Evolutionary conservation across 176 grass and related monocot genomes (phyloP).

Genomic region (Oryza nivara): DNA sequence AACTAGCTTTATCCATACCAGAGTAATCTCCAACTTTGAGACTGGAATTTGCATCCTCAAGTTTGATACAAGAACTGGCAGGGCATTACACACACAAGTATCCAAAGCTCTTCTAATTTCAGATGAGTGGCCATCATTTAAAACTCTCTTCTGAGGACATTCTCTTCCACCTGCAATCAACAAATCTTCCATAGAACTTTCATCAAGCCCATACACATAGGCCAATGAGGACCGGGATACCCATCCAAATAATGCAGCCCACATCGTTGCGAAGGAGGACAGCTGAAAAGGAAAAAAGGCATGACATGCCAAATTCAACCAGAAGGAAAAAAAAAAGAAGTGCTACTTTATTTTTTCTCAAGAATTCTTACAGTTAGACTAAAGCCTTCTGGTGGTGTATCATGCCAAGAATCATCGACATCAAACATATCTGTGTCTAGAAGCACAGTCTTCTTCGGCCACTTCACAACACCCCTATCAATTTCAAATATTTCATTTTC

Average conservation of each 20-base stretch:
- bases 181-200: constrained; percentile 57
- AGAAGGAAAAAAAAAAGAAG: not conserved
- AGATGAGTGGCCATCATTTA: constrained; percentile 66
- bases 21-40: constrained; percentile 79
- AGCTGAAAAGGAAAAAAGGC: constrained; percentile 55
- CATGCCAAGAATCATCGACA: constrained; percentile 92
- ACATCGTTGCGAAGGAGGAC: constrained; percentile 76
- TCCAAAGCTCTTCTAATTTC: constrained; percentile 87
- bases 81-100: constrained; percentile 62
- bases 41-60: constrained; percentile 63
- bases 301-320: constrained; percentile 27
- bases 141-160: constrained; percentile 62
- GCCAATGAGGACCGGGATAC: constrained; percentile 67
- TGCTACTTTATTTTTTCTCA: constrained; percentile 3
- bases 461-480: constrained; percentile 67
- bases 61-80: constrained; percentile 64
- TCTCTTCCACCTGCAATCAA: constrained; percentile 63
- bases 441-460: constrained; percentile 82
- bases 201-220: constrained; percentile 73
- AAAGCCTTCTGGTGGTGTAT: constrained; percentile 79
- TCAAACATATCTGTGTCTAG: constrained; percentile 90
- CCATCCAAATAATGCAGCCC: constrained; percentile 80
- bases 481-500: constrained; percentile 59
- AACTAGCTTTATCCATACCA: constrained; percentile 58
- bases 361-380: constrained; percentile 62